These are phyloP conservation scores for Solanum clarkiae DNA, from an alignment of 257 asterid genomes.

Conservation along the genomic window DNA sequence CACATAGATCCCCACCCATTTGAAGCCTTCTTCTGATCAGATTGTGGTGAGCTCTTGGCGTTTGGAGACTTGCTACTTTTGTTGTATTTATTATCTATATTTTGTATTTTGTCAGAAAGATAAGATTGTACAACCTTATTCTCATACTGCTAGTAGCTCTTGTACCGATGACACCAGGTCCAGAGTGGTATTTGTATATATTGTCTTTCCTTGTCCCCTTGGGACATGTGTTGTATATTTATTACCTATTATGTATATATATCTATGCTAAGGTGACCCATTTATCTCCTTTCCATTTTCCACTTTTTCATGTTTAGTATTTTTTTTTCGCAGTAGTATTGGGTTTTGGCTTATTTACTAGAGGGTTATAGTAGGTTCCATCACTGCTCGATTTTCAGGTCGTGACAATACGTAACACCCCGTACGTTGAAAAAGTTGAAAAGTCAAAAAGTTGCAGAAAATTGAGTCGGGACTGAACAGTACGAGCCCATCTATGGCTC, in stretches of 20 bases:
- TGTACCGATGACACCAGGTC: not conserved
- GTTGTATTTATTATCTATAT: not conserved
- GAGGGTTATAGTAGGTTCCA: not conserved
- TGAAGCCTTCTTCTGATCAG: not conserved
- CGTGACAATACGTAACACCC: not conserved
- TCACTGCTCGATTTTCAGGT: not conserved
- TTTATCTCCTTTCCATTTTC: not conserved
- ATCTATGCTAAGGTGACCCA: not conserved
- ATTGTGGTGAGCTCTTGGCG: not conserved
- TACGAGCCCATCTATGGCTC: too few relatives aligned
- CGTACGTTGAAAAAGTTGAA: too few relatives aligned
- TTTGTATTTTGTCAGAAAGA: not conserved
- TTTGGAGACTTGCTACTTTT: not conserved
- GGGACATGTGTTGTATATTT: not conserved
- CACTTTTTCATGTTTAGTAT: not conserved
- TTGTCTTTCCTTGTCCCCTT: not conserved
- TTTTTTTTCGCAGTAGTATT: not conserved
- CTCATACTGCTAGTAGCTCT: not conserved
- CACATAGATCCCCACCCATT: not conserved
- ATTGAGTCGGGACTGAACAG: too few relatives aligned
- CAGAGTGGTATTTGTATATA: not conserved
- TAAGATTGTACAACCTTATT: not conserved
- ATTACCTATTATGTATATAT: not conserved
- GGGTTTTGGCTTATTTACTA: not conserved
- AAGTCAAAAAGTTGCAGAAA: too few relatives aligned